Conservation (phyloP, 129 eudicot species). For the Lonicera japonica region DNA sequence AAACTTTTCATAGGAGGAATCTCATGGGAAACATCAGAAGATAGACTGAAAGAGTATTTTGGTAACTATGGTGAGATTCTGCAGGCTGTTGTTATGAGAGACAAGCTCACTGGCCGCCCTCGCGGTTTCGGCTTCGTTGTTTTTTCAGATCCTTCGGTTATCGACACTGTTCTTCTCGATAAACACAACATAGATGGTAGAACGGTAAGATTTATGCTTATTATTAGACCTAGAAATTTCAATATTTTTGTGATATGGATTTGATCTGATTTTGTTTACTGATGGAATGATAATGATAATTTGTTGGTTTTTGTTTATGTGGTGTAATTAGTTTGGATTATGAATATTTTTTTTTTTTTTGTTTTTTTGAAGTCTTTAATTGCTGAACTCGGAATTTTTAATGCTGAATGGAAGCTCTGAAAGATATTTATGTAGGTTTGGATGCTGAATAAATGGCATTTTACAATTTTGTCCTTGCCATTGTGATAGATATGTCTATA, state of each 20-base stretch:
- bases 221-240: too few relatives aligned
- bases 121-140: conserved; percentile 91
- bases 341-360: too few relatives aligned
- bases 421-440: too few relatives aligned
- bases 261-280: neutral
- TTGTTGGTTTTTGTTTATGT: too few relatives aligned
- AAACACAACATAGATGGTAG: conserved; percentile 80
- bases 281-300: conserved; percentile 26
- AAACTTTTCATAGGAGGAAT: conserved; percentile 82
- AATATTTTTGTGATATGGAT: neutral
- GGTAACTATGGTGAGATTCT: conserved; percentile 59
- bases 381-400: too few relatives aligned
- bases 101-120: conserved; percentile 68
- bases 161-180: conserved; percentile 67
- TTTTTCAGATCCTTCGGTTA: conserved; percentile 64
- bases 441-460: too few relatives aligned
- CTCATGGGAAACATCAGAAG: conserved; percentile 82
- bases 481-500: too few relatives aligned
- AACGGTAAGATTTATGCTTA: conserved; percentile 41
- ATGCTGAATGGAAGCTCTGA: too few relatives aligned
- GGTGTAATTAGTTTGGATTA: too few relatives aligned
- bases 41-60: conserved; percentile 65
- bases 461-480: too few relatives aligned
- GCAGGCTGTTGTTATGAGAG: conserved; percentile 74
- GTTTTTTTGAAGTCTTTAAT: too few relatives aligned